These are phyloP conservation scores for Microsporum ferrugineum DNA, from an alignment of 2,329 filamentous ascomycete species.

Conservation along the genomic window DNA sequence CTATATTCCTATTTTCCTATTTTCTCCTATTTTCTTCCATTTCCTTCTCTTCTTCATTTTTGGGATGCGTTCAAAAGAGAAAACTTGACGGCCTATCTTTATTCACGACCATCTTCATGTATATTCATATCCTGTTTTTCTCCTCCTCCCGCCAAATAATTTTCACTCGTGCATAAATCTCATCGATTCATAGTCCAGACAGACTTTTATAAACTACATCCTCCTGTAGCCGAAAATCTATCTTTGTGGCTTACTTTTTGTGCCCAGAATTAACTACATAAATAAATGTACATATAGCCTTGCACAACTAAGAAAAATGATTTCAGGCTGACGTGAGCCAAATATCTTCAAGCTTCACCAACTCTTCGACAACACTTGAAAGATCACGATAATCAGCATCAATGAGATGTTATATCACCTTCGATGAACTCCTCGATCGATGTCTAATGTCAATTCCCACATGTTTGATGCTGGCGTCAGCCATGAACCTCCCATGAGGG, in stretches of 20 bases:
- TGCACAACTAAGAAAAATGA: not conserved
- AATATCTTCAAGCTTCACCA: not conserved
- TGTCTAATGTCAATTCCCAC: slow-evolving; percentile 26
- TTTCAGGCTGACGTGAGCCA: not conserved
- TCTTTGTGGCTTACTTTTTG: not conserved
- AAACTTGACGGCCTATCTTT: not conserved
- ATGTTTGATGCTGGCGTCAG: slow-evolving; percentile 27
- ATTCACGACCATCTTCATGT: not conserved
- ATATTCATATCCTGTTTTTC: not conserved
- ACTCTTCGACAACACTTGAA: not conserved
- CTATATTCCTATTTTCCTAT: not conserved
- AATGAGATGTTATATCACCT: not conserved
- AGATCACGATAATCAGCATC: not conserved
- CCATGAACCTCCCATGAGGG: slow-evolving; percentile 8
- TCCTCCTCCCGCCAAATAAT: not conserved
- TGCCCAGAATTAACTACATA: not conserved
- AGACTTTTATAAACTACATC: not conserved
- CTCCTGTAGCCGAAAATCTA: not conserved
- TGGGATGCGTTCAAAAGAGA: not conserved
- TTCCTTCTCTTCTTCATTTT: not conserved
- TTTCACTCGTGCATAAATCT: not conserved
- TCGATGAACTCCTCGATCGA: not conserved
- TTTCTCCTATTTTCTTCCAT: not conserved
- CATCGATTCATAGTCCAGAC: not conserved
- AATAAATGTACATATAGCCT: not conserved